Percentiles rank a stretch among this genome's conserved stretches.
phyloP scores from a whole-genome alignment of 2,329 filamentous ascomycete genomes.

The Alternaria arborescens region DNA sequence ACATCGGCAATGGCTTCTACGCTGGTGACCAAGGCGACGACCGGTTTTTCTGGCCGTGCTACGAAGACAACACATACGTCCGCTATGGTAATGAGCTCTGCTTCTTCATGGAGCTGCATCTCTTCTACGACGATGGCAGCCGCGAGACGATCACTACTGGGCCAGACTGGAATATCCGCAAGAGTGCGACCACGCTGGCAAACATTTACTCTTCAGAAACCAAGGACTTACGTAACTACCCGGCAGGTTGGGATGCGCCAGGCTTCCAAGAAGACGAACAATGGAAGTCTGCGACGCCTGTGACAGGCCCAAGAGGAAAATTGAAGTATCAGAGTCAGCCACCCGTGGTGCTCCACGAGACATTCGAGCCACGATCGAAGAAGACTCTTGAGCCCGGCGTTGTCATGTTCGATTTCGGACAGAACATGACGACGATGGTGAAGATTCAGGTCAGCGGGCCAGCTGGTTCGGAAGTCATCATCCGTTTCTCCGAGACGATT shows the following conservation, averaged over 20 bases:
- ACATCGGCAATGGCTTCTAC: slow-evolving; percentile 57
- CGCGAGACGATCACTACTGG: not conserved
- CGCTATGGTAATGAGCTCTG: not conserved
- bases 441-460: slow-evolving; percentile 38
- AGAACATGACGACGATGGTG: slow-evolving; percentile 47
- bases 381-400: slow-evolving; percentile 32
- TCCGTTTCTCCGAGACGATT: slow-evolving; percentile 45
- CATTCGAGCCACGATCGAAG: slow-evolving; percentile 39
- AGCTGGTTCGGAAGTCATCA: slow-evolving; percentile 39
- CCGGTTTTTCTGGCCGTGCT: slow-evolving; percentile 56
- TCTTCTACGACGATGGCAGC: not conserved
- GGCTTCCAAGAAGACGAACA: slow-evolving; percentile 35
- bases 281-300: slow-evolving; percentile 49
- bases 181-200: not conserved
- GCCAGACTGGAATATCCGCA: not conserved
- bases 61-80: slow-evolving; percentile 54
- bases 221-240: not conserved
- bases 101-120: not conserved
- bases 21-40: slow-evolving; percentile 54
- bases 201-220: not conserved
- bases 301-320: slow-evolving; percentile 53
- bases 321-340: slow-evolving; percentile 54
- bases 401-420: slow-evolving; percentile 44
- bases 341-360: slow-evolving; percentile 51
- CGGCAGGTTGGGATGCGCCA: slow-evolving; percentile 41